phyloP scores from a whole-genome alignment of 2,329 filamentous ascomycete genomes.

The Monosporascus sp. region DNA sequence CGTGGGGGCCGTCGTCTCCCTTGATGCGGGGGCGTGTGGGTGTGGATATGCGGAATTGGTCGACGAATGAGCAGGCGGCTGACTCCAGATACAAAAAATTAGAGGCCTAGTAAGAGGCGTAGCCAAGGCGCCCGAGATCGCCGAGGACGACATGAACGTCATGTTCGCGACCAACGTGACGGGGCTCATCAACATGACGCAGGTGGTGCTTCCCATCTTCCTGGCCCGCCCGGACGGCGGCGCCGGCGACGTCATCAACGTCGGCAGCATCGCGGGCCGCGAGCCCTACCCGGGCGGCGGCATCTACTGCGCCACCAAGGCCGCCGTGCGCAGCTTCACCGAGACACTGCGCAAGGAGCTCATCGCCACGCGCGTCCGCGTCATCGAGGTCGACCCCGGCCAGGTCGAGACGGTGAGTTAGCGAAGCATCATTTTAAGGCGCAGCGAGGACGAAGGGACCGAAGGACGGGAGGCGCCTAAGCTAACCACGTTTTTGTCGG shows the following conservation, averaged over 20 bases:
- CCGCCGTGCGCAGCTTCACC: constrained; percentile 67
- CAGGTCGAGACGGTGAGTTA: constrained; percentile 62
- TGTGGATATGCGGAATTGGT: neutral
- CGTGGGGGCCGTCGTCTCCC: no score
- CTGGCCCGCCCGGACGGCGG: constrained; percentile 70
- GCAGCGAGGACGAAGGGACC: no score
- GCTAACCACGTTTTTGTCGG: neutral
- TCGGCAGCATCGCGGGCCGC: constrained; percentile 57
- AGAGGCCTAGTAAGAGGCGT: constrained; percentile 87
- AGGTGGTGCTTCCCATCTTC: constrained; percentile 80
- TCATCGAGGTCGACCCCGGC: constrained; percentile 72
- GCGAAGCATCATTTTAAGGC: neutral
- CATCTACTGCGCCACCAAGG: constrained; percentile 78
- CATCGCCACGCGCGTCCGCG: constrained; percentile 61
- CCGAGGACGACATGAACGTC: constrained; percentile 70
- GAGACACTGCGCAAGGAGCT: constrained; percentile 66
- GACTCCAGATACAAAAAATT: neutral
- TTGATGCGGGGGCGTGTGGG: no score
- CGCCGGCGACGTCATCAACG: constrained; percentile 87
- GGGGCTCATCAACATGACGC: constrained; percentile 93
- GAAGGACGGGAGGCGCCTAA: no score
- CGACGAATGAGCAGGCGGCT: no score
- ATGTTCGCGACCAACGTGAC: constrained; percentile 96
- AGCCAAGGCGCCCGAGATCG: constrained; percentile 78
- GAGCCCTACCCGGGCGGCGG: constrained; percentile 67